These are phyloP conservation scores for Aspergillus ruber DNA, from an alignment of 2,329 filamentous ascomycete species.

Conservation along the genomic window DNA sequence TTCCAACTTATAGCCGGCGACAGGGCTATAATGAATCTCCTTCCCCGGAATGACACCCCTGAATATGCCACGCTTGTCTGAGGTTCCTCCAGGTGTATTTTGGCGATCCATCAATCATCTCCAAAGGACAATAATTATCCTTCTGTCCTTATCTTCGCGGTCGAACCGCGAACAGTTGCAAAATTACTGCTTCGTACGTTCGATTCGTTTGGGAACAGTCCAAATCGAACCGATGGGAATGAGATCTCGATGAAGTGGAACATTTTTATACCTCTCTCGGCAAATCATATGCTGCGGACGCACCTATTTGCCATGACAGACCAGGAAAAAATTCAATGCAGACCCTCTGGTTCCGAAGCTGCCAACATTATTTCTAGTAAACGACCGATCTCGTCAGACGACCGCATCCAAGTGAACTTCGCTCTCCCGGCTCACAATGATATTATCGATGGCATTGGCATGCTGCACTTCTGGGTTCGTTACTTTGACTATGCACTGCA, in stretches of 20 bases:
- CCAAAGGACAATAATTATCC: no score
- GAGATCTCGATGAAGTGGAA: constrained; percentile 36
- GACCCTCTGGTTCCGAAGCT: constrained; percentile 17
- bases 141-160: no score
- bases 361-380: constrained; percentile 20
- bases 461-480: constrained; percentile 15
- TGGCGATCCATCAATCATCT: no score
- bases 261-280: constrained; percentile 35
- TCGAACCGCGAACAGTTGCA: no score
- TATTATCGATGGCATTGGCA: constrained; percentile 18
- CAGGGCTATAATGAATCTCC: no score
- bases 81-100: no score
- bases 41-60: no score
- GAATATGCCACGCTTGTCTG: no score
- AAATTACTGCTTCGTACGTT: neutral
- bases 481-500: constrained; percentile 11
- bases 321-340: no score
- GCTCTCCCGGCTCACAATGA: constrained; percentile 17
- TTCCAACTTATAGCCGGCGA: no score
- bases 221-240: constrained; percentile 15
- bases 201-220: constrained; percentile 4
- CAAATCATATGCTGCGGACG: constrained; percentile 30
- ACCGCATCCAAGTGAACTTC: constrained; percentile 7
- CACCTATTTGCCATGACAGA: constrained; percentile 39
- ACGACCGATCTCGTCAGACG: neutral